These are phyloP conservation scores for Hymenoscyphus fructigenus DNA, from an alignment of 2,329 filamentous ascomycete species.

Conservation along the genomic window DNA sequence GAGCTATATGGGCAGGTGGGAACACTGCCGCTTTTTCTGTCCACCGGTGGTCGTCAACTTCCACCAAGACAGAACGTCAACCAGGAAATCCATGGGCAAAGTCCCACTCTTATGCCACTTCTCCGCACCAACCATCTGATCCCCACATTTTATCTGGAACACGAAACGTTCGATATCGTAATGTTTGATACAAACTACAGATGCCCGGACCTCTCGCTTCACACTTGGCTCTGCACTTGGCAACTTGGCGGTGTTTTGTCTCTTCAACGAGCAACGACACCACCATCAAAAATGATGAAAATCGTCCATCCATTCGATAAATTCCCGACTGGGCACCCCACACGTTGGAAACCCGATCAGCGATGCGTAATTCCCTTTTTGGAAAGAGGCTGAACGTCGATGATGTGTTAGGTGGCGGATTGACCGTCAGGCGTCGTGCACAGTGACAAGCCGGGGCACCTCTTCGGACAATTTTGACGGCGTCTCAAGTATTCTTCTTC, in stretches of 20 bases:
- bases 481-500: constrained; percentile 2
- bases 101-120: neutral
- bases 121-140: neutral
- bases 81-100: neutral
- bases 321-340: neutral
- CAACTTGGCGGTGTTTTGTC: neutral
- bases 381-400: neutral
- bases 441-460: neutral
- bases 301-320: neutral
- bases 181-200: neutral
- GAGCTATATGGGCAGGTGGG: too few relatives aligned
- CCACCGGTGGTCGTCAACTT: neutral
- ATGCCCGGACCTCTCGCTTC: neutral
- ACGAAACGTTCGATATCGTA: neutral
- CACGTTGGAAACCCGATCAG: neutral
- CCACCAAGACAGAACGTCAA: neutral
- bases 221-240: neutral
- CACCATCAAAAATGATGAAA: neutral
- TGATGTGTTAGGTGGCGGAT: neutral
- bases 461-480: neutral
- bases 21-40: too few relatives aligned
- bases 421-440: neutral
- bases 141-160: neutral
- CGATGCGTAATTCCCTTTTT: neutral
- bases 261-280: neutral